Evolutionary conservation across 495 filamentous ascomycete species (phyloP).

Genomic region (Penicillium tannophilum): DNA sequence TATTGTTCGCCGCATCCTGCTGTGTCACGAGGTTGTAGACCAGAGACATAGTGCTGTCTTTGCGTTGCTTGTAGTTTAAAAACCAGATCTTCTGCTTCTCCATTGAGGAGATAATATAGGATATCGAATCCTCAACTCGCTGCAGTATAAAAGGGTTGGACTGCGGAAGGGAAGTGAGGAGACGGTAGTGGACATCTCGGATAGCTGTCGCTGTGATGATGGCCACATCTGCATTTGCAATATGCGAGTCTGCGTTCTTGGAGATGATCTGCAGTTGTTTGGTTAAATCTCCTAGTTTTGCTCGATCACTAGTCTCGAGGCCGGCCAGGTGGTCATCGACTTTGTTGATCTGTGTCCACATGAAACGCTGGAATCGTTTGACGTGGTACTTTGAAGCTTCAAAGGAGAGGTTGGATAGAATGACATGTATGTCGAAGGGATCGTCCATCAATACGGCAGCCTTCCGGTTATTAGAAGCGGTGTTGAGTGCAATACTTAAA

Average conservation of each 20-base stretch:
- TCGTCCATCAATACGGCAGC: slow-evolving; percentile 13
- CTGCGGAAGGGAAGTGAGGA: background rate
- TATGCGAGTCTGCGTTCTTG: slow-evolving; percentile 18
- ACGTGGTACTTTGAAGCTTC: slow-evolving; percentile 20
- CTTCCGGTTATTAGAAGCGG: background rate
- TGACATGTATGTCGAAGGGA: slow-evolving; percentile 19
- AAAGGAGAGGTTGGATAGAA: slow-evolving; percentile 16
- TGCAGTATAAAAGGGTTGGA: slow-evolving; percentile 12
- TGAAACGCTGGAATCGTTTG: slow-evolving; percentile 17
- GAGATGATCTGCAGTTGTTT: slow-evolving; percentile 20
- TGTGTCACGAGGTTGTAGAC: slow-evolving; percentile 21
- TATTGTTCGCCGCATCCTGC: slow-evolving; percentile 20
- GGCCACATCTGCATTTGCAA: slow-evolving; percentile 17
- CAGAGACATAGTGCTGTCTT: slow-evolving; percentile 16
- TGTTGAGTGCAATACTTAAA: slow-evolving; percentile 12
- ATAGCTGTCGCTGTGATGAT: slow-evolving; percentile 17
- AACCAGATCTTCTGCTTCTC: slow-evolving; percentile 22
- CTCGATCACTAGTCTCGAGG: slow-evolving; percentile 12
- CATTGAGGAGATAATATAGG: slow-evolving; percentile 15
- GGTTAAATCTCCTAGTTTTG: slow-evolving; percentile 15
- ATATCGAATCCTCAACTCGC: slow-evolving; percentile 12
- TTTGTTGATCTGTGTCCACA: slow-evolving; percentile 19
- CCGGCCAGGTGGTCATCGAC: slow-evolving; percentile 16
- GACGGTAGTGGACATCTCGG: slow-evolving; percentile 6
- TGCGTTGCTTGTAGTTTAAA: slow-evolving; percentile 19